A percentile compares a stretch with the other conserved stretches of the same genome.
Evolutionary conservation across 768 basidiomycete species (phyloP).

Genomic region (Hygrocybe punicea): DNA sequence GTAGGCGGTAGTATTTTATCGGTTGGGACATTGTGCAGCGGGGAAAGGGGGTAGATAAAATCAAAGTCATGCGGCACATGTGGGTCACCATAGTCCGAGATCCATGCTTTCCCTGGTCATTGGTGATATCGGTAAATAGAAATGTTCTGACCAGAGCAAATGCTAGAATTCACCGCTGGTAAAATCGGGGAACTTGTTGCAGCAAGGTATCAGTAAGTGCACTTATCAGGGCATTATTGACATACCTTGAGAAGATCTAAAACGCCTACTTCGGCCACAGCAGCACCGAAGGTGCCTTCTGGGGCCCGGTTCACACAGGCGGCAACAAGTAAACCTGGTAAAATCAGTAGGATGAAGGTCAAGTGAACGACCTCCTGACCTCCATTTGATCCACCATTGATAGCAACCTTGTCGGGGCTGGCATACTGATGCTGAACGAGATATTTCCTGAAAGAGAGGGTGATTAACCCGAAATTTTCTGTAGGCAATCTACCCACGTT

Average conservation of each 20-base stretch:
- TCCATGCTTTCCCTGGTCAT: conserved; percentile 65
- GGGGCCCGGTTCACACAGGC: conserved; percentile 81
- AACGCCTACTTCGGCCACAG: conserved; percentile 78
- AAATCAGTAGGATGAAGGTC: not conserved
- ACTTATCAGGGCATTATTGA: conserved; percentile 2
- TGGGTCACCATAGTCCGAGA: conserved; percentile 74
- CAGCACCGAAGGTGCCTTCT: conserved; percentile 71
- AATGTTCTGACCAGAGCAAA: conserved; percentile 4
- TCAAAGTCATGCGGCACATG: conserved; percentile 77
- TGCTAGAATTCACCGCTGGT: conserved; percentile 55
- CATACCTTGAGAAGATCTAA: conserved; percentile 72
- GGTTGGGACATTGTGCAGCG: conserved; percentile 72
- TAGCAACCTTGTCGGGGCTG: conserved; percentile 64
- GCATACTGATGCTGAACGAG: conserved; percentile 71
- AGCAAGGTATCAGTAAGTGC: conserved; percentile 4
- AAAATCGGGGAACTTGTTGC: conserved; percentile 61
- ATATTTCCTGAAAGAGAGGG: conserved; percentile 47
- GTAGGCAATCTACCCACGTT: conserved; percentile 47
- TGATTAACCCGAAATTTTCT: not conserved
- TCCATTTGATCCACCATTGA: conserved; percentile 81
- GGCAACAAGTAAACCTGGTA: conserved; percentile 68
- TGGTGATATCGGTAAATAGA: conserved; percentile 8
- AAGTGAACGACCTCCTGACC: conserved; percentile 40
- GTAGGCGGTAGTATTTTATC: conserved; percentile 61
- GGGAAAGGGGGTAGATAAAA: conserved; percentile 77